Evolutionary conservation across 2,329 filamentous ascomycete genomes (phyloP).

Genomic region (Sporothrix pseudoabietina): DNA sequence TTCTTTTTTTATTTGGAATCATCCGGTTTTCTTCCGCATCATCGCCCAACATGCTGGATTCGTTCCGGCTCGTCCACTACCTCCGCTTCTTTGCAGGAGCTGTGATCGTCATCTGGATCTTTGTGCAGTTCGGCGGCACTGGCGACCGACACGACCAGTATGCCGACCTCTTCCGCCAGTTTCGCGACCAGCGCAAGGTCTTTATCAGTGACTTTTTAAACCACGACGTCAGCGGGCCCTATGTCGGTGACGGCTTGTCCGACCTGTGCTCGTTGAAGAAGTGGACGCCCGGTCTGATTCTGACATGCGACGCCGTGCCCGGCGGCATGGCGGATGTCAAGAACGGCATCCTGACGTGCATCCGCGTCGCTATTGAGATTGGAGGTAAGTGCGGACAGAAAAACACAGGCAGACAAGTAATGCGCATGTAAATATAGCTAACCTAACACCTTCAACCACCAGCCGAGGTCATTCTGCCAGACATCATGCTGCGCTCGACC

Average conservation of each 20-base stretch:
- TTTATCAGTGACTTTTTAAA: conserved; percentile 43
- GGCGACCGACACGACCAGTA: conserved; percentile 28
- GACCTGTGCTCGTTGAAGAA: conserved; percentile 43
- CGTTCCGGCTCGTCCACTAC: conserved; percentile 37
- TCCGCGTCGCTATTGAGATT: conserved; percentile 52
- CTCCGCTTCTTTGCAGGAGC: conserved; percentile 37
- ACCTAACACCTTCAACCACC: not conserved
- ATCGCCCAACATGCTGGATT: conserved; percentile 36
- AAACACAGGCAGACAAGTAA: not conserved
- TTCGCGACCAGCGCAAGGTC: conserved; percentile 41
- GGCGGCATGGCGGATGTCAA: conserved; percentile 50
- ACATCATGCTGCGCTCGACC: conserved; percentile 42
- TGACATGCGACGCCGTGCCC: conserved; percentile 48
- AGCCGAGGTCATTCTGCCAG: conserved; percentile 46
- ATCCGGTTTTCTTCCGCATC: not conserved
- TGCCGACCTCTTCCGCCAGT: conserved; percentile 37
- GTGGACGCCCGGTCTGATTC: conserved; percentile 48
- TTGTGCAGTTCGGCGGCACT: conserved; percentile 37
- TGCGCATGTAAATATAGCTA: not conserved
- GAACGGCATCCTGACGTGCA: conserved; percentile 50
- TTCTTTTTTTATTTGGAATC: not conserved
- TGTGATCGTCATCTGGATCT: conserved; percentile 37
- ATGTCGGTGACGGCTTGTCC: conserved; percentile 41
- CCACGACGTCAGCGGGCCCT: conserved; percentile 41
- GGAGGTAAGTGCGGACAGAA: conserved; percentile 42